A percentile compares a stretch with the other conserved stretches of the same genome.
Conservation (phyloP, 139 green algal genomes). For the Picochlorum sp. region DNA sequence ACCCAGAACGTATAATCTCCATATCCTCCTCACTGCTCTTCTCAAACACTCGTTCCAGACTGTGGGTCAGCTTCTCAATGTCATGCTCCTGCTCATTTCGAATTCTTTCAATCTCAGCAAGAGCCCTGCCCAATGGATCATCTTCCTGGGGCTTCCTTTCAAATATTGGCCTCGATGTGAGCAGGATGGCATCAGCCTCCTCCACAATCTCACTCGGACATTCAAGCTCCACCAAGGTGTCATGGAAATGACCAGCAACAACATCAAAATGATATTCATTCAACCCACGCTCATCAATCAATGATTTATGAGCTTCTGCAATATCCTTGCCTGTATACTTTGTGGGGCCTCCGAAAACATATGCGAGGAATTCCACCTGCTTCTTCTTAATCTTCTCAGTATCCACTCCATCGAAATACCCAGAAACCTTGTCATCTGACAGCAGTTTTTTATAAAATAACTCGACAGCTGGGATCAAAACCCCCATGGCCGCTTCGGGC, state of each 20-base stretch:
- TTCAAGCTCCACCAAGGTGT: slow-evolving; percentile 1
- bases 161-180: slow-evolving; percentile 8
- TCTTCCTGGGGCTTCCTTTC: background rate
- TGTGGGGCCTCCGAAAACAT: slow-evolving; percentile 10
- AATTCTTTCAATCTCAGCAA: background rate
- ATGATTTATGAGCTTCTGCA: background rate
- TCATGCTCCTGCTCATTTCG: background rate
- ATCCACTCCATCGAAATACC: slow-evolving; percentile 8
- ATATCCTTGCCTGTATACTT: background rate
- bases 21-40: background rate
- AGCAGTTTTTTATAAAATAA: slow-evolving; percentile 15
- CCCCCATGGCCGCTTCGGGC: slow-evolving; percentile 1
- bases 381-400: slow-evolving; percentile 9
- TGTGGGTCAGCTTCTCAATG: background rate
- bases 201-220: background rate
- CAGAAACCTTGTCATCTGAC: background rate
- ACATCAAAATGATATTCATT: slow-evolving; percentile 15
- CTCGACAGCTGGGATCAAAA: slow-evolving; percentile 10
- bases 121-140: background rate
- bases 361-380: slow-evolving; percentile 13
- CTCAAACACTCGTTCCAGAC: background rate
- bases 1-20: background rate
- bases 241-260: slow-evolving; percentile 1
- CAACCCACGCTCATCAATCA: slow-evolving; percentile 10
- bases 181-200: slow-evolving; percentile 4